A percentile compares a stretch with the other conserved stretches of the same genome.
These are phyloP conservation scores for Chrysanthemum seticuspe DNA, from an alignment of 129 eudicot species.

Conservation along the genomic window DNA sequence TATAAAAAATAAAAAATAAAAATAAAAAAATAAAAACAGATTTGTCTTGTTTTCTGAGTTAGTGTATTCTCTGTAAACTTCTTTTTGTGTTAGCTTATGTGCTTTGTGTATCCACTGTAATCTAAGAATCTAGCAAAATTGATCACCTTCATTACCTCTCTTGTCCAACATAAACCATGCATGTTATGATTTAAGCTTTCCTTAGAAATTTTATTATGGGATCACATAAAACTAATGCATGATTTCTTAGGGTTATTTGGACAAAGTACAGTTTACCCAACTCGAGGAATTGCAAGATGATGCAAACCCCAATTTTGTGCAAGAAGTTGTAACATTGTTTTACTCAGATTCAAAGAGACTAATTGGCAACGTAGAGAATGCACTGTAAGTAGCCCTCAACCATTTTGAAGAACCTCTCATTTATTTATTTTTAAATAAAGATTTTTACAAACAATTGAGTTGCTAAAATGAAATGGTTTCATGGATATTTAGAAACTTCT, in stretches of 20 bases:
- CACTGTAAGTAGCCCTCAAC: slow-evolving; percentile 53
- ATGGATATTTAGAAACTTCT: background rate
- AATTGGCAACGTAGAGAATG: slow-evolving; percentile 51
- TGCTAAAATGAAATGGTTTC: background rate
- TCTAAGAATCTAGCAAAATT: too few species aligned
- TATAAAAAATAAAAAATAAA: too few species aligned
- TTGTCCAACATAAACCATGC: too few species aligned
- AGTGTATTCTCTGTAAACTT: too few species aligned
- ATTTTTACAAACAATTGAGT: background rate
- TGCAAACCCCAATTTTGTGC: slow-evolving; percentile 82
- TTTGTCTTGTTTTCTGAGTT: too few species aligned
- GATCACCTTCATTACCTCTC: too few species aligned
- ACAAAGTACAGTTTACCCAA: slow-evolving; percentile 67
- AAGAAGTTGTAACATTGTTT: slow-evolving; percentile 65
- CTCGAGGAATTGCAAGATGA: slow-evolving; percentile 93
- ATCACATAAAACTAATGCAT: background rate
- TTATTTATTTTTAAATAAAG: too few species aligned
- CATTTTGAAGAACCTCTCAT: background rate
- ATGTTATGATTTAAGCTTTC: background rate
- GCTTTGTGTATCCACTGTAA: too few species aligned
- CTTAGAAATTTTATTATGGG: background rate
- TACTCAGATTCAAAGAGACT: slow-evolving; percentile 69
- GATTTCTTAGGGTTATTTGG: slow-evolving; percentile 66
- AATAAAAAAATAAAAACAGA: too few species aligned
- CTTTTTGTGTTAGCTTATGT: too few species aligned